Percentiles rank a stretch among this genome's conserved stretches.
These are phyloP conservation scores for Geosmithia morbida DNA, from an alignment of 2,329 filamentous ascomycete species.

Conservation along the genomic window DNA sequence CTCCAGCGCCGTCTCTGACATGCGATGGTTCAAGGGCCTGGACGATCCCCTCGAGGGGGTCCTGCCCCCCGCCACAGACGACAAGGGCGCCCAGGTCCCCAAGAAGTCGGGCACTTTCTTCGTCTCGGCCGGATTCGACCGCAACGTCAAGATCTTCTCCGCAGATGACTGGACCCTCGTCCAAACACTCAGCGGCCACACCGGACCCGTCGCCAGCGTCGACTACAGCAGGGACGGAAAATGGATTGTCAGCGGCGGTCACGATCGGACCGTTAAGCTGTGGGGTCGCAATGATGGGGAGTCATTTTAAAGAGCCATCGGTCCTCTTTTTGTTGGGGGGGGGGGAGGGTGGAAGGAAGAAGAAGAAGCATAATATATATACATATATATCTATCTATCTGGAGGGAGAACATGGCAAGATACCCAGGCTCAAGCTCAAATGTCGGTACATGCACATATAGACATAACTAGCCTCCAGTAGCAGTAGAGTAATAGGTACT, in stretches of 20 bases:
- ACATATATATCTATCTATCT: no score
- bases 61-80: slow-evolving; percentile 42
- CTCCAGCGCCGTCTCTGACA: slow-evolving; percentile 77
- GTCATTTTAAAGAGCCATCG: slow-evolving; percentile 20
- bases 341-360: no score
- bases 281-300: slow-evolving; percentile 78
- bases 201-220: slow-evolving; percentile 79
- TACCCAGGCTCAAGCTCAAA: neutral
- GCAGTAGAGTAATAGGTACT: neutral
- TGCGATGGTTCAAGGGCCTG: slow-evolving; percentile 83
- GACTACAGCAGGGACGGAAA: slow-evolving; percentile 75
- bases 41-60: slow-evolving; percentile 54
- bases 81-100: slow-evolving; percentile 52
- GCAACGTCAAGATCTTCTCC: slow-evolving; percentile 88
- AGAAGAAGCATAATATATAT: no score
- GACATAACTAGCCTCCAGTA: neutral
- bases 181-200: slow-evolving; percentile 79
- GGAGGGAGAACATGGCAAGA: neutral
- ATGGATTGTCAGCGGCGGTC: slow-evolving; percentile 91
- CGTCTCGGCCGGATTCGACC: slow-evolving; percentile 82
- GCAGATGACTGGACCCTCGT: slow-evolving; percentile 90
- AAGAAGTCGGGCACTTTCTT: slow-evolving; percentile 89
- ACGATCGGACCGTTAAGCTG: slow-evolving; percentile 89
- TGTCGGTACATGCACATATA: neutral
- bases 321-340: no score